Conservation (phyloP, 208 protist species). For the Trichomonas vaginalis region DNA sequence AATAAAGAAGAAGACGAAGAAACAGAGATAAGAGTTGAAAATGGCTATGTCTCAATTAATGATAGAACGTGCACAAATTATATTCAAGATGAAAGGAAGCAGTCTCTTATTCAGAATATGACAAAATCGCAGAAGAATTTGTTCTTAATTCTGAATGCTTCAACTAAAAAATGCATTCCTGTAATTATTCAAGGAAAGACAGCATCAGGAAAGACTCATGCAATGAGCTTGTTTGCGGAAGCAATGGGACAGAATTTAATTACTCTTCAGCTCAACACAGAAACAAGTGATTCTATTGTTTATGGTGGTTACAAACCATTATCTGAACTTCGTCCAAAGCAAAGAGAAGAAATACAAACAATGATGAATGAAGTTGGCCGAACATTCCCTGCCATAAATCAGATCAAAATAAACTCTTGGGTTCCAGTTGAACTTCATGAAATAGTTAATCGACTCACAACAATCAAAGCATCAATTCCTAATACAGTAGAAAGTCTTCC, state of each 20-base stretch:
- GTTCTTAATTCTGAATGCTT: not conserved
- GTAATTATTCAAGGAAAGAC: not conserved
- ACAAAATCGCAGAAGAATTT: not conserved
- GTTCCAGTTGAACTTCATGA: not conserved
- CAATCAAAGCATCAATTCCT: not conserved
- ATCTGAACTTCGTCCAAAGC: not conserved
- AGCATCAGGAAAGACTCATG: not conserved
- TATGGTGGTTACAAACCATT: not conserved
- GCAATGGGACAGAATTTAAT: not conserved
- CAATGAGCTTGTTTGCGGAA: not conserved
- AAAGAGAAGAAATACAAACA: not conserved
- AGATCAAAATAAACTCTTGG: not conserved
- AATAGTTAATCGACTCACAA: not conserved
- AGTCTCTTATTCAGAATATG: not conserved
- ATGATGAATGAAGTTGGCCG: not conserved
- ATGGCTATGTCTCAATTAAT: no score
- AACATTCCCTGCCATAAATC: not conserved
- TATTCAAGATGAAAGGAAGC: no score
- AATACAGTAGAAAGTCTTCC: not conserved
- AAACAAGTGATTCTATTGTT: not conserved
- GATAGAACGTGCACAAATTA: no score
- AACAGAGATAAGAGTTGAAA: no score
- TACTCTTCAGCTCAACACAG: not conserved
- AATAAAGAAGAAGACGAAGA: no score
- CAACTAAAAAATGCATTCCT: not conserved